phyloP scores from a whole-genome alignment of 176 grass and related monocot species.

The Juncus inflexus region DNA sequence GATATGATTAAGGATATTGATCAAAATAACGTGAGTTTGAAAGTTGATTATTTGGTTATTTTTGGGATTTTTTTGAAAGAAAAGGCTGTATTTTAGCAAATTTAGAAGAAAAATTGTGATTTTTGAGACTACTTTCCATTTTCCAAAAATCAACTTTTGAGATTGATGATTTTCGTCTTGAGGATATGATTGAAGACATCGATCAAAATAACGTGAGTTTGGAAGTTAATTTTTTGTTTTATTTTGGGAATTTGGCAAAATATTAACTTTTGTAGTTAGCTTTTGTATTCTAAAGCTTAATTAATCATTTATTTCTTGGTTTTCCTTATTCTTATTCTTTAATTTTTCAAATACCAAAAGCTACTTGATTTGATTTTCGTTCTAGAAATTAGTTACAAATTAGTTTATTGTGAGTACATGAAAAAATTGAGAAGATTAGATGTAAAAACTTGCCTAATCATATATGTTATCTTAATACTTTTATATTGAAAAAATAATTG shows the following conservation, averaged over 20 bases:
- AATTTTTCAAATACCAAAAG: no score
- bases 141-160: constrained; percentile 31
- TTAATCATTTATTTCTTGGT: background rate
- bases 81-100: background rate
- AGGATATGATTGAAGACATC: constrained; percentile 91
- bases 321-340: no score
- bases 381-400: background rate
- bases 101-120: constrained; percentile 7
- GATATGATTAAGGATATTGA: constrained; percentile 94
- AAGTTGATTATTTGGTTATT: background rate
- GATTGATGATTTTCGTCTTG: constrained; percentile 67
- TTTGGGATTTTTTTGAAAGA: background rate
- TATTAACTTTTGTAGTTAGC: no score
- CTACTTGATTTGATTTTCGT: background rate
- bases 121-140: background rate
- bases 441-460: no score
- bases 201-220: constrained; percentile 80
- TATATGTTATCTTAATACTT: background rate
- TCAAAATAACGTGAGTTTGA: constrained; percentile 73
- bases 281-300: no score
- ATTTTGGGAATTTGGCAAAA: background rate
- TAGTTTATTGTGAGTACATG: background rate
- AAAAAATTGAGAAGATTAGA: no score
- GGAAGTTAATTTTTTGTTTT: constrained; percentile 2
- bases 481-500: background rate